Percentiles rank a stretch among this genome's conserved stretches.
Evolutionary conservation across 1,139 yeast species (phyloP).

Genomic region (Blastobotrys indianensis): DNA sequence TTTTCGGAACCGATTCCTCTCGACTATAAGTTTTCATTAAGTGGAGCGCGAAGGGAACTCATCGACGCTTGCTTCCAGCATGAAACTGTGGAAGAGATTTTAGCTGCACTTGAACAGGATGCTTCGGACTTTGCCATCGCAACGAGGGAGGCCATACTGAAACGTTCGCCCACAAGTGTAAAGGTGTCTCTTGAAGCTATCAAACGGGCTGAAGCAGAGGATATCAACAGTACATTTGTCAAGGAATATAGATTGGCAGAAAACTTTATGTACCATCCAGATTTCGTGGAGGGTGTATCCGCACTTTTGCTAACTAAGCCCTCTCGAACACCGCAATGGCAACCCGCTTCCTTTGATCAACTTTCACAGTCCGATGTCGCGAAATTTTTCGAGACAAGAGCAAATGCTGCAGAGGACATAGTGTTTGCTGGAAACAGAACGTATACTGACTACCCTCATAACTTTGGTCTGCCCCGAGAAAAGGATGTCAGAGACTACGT

Average conservation of each 20-base stretch:
- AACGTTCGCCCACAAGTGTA: slow-evolving; percentile 72
- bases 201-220: slow-evolving; percentile 53
- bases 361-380: slow-evolving; percentile 29
- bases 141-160: slow-evolving; percentile 49
- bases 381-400: slow-evolving; percentile 26
- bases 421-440: slow-evolving; percentile 44
- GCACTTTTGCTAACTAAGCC: slow-evolving; percentile 64
- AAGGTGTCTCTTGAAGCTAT: slow-evolving; percentile 67
- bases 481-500: slow-evolving; percentile 51
- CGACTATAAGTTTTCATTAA: slow-evolving; percentile 54
- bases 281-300: slow-evolving; percentile 70
- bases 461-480: slow-evolving; percentile 76
- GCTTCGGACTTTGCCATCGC: slow-evolving; percentile 57
- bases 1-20: slow-evolving; percentile 66
- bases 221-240: slow-evolving; percentile 61
- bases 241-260: slow-evolving; percentile 76
- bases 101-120: slow-evolving; percentile 53
- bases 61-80: slow-evolving; percentile 66
- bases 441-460: slow-evolving; percentile 62
- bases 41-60: slow-evolving; percentile 50
- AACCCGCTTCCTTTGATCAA: slow-evolving; percentile 33
- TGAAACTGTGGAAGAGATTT: slow-evolving; percentile 54
- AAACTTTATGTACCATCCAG: slow-evolving; percentile 60
- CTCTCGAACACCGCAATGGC: slow-evolving; percentile 51
- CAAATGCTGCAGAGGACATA: slow-evolving; percentile 28